These are phyloP conservation scores for Sporisorium scitamineum DNA, from an alignment of 1,284 basidiomycete species.

Conservation along the genomic window DNA sequence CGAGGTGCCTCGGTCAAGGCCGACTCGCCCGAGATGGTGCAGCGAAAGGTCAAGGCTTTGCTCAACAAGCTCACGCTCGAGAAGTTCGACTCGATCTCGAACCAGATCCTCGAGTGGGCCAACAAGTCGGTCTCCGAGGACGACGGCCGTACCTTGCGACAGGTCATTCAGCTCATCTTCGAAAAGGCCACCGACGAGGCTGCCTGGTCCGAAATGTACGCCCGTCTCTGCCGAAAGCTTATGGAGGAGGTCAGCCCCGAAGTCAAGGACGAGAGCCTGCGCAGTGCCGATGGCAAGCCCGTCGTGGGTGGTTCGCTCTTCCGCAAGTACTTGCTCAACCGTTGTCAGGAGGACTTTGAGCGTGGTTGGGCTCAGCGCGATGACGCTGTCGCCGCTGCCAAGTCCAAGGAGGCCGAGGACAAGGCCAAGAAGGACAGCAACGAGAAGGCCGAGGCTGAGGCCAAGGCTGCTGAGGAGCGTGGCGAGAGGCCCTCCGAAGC, in stretches of 20 bases:
- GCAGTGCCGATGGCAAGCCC: slow-evolving; percentile 81
- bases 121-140: slow-evolving; percentile 93
- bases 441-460: slow-evolving; percentile 71
- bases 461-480: slow-evolving; percentile 75
- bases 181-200: slow-evolving; percentile 97
- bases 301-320: slow-evolving; percentile 86
- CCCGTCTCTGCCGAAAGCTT: slow-evolving; percentile 91
- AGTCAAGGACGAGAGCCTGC: slow-evolving; percentile 80
- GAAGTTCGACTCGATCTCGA: slow-evolving; percentile 93
- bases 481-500: slow-evolving; percentile 64
- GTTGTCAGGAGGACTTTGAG: slow-evolving; percentile 96
- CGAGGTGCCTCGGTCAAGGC: slow-evolving; percentile 62
- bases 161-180: slow-evolving; percentile 94
- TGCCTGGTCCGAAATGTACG: slow-evolving; percentile 96
- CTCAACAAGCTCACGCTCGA: slow-evolving; percentile 98
- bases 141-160: slow-evolving; percentile 91
- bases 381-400: slow-evolving; percentile 73
- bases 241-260: slow-evolving; percentile 87
- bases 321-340: slow-evolving; percentile 89
- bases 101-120: slow-evolving; percentile 92
- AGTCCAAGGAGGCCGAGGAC: slow-evolving; percentile 74
- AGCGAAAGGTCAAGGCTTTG: slow-evolving; percentile 90
- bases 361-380: slow-evolving; percentile 78
- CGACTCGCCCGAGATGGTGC: slow-evolving; percentile 84
- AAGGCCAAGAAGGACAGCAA: slow-evolving; percentile 73